phyloP scores from a whole-genome alignment of 805 yeast genomes.

The Candida glaebosa region DNA sequence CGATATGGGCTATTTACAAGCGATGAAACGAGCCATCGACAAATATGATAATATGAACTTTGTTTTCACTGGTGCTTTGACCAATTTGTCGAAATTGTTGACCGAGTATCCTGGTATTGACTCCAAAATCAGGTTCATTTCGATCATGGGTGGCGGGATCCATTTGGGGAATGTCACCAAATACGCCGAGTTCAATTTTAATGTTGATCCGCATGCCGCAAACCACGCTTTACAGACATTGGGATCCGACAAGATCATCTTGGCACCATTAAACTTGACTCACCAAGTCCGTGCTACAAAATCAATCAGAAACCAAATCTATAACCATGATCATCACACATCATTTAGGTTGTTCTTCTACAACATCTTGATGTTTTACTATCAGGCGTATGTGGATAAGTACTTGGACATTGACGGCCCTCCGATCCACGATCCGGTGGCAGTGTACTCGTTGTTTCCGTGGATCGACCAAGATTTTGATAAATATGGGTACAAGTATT shows the following conservation, averaged over 20 bases:
- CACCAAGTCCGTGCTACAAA: slow-evolving; percentile 54
- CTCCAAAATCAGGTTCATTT: slow-evolving; percentile 46
- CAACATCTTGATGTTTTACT: slow-evolving; percentile 21
- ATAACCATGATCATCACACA: slow-evolving; percentile 23
- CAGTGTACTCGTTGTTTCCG: slow-evolving; percentile 57
- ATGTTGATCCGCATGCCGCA: slow-evolving; percentile 77
- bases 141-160: slow-evolving; percentile 77
- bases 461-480: slow-evolving; percentile 23
- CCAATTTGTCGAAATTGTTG: slow-evolving; percentile 63
- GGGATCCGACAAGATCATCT: slow-evolving; percentile 45
- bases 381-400: slow-evolving; percentile 11
- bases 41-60: slow-evolving; percentile 48
- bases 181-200: slow-evolving; percentile 72
- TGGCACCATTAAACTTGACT: slow-evolving; percentile 69
- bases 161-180: slow-evolving; percentile 48
- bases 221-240: slow-evolving; percentile 40
- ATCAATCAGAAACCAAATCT: slow-evolving; percentile 19
- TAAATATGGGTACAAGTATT: slow-evolving; percentile 21
- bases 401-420: slow-evolving; percentile 48
- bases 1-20: slow-evolving; percentile 30
- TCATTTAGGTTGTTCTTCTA: slow-evolving; percentile 36
- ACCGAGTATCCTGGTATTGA: slow-evolving; percentile 51
- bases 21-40: slow-evolving; percentile 41
- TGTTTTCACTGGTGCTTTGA: slow-evolving; percentile 75
- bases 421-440: slow-evolving; percentile 78